Base-by-base conservation (phyloP, 1,284 basidiomycete genomes). In the Phellopilus nigrolimitatus region DNA sequence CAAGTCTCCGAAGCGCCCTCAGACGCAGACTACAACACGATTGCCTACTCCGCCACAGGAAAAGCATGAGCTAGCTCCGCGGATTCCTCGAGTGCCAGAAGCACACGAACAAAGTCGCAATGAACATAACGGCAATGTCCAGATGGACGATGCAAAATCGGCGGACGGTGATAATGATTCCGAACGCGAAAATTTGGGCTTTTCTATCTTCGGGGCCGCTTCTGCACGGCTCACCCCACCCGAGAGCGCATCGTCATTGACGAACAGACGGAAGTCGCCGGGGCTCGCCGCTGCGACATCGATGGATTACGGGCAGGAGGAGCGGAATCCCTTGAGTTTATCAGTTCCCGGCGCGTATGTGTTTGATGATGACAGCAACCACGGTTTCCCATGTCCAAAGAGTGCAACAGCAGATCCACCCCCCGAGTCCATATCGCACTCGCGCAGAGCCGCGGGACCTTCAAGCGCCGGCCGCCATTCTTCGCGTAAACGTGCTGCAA, bases 311-410 rank as follows among this genome's bases (percentile, higher is more conserved):
- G n/a, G 31, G 22, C 15, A 30, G 49, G 7, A 28, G 37, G 24
- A 25, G 33, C 19, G 40, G 43, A 33, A 33, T 33, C 22, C 46
- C 12, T 10, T 38, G 36, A 25, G 44, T 4, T 24, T 52, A 34
- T 47, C 40, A 7, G 41, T 52, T 9, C 54, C 54, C 13, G 54
- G 54, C 10, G 54, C 54, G 19, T 56, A 52, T 28, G 34, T 52
- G 13, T 30, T 24, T 6, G 51, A 53, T 31, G 39, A 46, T 42
- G 54, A 55, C 12, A 39, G 22, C 22, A 33, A 47, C 34, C 41
- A 40, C 15, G 47, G 53, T 22, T 24, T 56, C 6, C 50, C 30
- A n/a, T 52, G 50, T 40, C 52, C 52, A 4, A 38, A 25, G 19
- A 49, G 40, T 37, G 52, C 52, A 13, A 30, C 40, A 17, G 36